Evolutionary conservation across 2,329 filamentous ascomycete genomes (phyloP).

Genomic region (Akanthomyces lecanii): DNA sequence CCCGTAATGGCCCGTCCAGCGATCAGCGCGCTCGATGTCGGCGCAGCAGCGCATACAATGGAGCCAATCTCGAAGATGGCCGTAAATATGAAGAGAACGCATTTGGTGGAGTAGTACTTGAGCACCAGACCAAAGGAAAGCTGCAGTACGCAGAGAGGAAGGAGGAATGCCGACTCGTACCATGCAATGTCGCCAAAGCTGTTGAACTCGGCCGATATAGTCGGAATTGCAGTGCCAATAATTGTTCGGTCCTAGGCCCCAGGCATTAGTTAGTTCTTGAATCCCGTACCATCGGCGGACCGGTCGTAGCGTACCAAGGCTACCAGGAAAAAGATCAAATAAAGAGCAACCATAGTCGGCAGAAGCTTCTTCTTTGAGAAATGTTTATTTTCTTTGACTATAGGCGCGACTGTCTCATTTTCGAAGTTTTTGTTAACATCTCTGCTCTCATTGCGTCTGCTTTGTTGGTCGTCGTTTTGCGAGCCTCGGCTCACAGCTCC

Average conservation of each 20-base stretch:
- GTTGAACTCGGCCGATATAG: conserved; percentile 25
- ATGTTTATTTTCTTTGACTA: background rate
- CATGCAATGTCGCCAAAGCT: conserved; percentile 39
- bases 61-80: conserved; percentile 18
- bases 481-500: too few relatives aligned
- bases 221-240: conserved; percentile 19
- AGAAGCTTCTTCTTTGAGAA: background rate
- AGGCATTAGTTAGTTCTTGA: background rate
- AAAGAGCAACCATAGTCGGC: background rate
- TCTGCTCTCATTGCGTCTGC: background rate
- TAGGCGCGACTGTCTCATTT: background rate
- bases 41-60: conserved; percentile 17
- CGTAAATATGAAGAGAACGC: conserved; percentile 12
- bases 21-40: conserved; percentile 15
- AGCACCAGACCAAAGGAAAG: conserved; percentile 16
- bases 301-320: background rate
- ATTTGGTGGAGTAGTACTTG: conserved; percentile 16
- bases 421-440: background rate
- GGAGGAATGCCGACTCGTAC: conserved; percentile 41
- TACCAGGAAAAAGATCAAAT: background rate
- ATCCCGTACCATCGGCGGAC: background rate
- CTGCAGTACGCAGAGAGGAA: conserved; percentile 25
- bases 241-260: conserved; percentile 12
- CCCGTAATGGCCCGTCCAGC: conserved; percentile 34
- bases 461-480: too few relatives aligned